These are phyloP conservation scores for Peronospora belbahrii DNA, from an alignment of 352 stramenopile species.

Conservation along the genomic window DNA sequence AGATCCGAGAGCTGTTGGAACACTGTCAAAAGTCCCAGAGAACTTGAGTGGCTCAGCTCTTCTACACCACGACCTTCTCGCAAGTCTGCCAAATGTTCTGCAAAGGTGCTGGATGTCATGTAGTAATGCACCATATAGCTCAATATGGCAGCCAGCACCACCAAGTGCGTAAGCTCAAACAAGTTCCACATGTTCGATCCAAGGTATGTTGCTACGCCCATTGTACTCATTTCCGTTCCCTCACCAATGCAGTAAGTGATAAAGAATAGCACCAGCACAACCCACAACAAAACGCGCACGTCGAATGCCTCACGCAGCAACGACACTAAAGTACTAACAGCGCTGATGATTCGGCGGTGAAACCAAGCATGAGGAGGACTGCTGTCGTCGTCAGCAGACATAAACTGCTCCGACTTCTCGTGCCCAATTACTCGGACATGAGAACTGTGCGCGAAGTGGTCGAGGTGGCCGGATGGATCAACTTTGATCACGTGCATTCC, in stretches of 20 bases:
- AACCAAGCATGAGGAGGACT: conserved; percentile 1
- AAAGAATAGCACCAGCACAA: conserved; percentile 62
- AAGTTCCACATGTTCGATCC: conserved; percentile 85
- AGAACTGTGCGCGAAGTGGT: conserved; percentile 75
- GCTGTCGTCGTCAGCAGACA: conserved; percentile 9
- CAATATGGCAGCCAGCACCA: conserved; percentile 53
- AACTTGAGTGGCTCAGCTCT: conserved; percentile 51
- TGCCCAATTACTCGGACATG: conserved; percentile 74
- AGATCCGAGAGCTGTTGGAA: conserved; percentile 76
- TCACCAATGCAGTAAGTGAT: conserved; percentile 77
- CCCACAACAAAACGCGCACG: conserved; percentile 56
- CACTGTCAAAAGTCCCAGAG: conserved; percentile 51
- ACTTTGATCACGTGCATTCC: conserved; percentile 80
- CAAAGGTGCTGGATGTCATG: conserved; percentile 45
- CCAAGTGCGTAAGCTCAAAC: conserved; percentile 75
- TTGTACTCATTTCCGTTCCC: conserved; percentile 66
- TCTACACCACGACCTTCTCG: conserved; percentile 30
- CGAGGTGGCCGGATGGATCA: conserved; percentile 70
- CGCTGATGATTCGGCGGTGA: conserved; percentile 14
- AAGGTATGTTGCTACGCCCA: conserved; percentile 67
- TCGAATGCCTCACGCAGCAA: conserved; percentile 37
- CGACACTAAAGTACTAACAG: conserved; percentile 9
- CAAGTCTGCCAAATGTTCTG: conserved; percentile 34
- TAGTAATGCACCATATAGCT: conserved; percentile 65
- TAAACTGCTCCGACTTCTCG: conserved; percentile 44